Evolutionary conservation across 805 yeast genomes (phyloP), one percentile per base, ranked within the genome.

Genomic region (Zygoascus bituminiphila): DNA sequence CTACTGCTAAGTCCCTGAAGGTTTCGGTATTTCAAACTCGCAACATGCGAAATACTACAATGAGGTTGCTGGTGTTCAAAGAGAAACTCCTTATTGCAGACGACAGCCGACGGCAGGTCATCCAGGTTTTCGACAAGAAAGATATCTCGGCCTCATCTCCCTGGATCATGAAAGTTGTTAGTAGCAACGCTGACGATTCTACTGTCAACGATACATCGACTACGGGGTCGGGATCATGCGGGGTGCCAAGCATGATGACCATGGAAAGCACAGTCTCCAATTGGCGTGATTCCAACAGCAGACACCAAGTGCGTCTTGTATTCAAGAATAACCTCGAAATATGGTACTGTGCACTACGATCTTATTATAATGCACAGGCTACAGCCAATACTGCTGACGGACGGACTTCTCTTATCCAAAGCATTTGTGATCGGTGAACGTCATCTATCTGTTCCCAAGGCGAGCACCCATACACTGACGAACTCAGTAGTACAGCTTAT

Each of bases 1-100:
- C 47, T 23, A 19, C 33, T 4, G 42, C 47, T n/a, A 44, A 44
- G 26, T 50, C 45, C 12, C 24, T 38, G 45, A 44, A 14, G 26
- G 15, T 19, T 4, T 17, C 42, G 9, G 15, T n/a, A 42, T 36
- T 22, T 25, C 33, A n/a, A 29, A 42, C 31, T 14, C 24, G 38
- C 21, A 33, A 38, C 44, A 23, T 39, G 25, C 25, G 22, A 17
- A n/a, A 39, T 15, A 39, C 42, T 10, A 39, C 42, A 9, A 9
- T 39, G 25, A 19, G 42, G 12, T 25, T 39, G 24, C 22, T 39
- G 42, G 25, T 39, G 22, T 39, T 20, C 14, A 17, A 19, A n/a
- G 22, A 39, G 14, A 21, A 19, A 12, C 17, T 39, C 19, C 24
- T 39, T 2, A 19, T 39, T 20, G 42, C 42, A 10, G 42, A 39